phyloP scores from a whole-genome alignment of 257 asterid species.

The Solanum paucissectum region DNA sequence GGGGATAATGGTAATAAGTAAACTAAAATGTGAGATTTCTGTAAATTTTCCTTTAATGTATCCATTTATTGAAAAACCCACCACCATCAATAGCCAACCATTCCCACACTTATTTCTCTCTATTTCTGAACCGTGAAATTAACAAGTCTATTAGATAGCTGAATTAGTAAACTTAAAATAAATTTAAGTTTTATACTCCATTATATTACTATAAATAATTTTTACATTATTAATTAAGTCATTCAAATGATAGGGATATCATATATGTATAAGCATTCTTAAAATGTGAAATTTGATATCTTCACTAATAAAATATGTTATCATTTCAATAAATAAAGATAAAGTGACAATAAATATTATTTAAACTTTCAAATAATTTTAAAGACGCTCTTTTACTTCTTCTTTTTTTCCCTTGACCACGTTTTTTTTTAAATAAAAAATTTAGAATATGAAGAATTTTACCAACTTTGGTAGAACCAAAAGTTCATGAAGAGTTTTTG shows the following conservation, averaged over 20 bases:
- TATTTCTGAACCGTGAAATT: no score
- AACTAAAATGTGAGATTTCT: no score
- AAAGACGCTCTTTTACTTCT: not conserved
- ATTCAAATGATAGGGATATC: not conserved
- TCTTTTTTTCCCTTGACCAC: not conserved
- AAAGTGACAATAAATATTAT: not conserved
- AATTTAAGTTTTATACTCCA: not conserved
- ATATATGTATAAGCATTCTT: not conserved
- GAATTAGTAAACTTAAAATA: no score
- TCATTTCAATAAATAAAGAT: not conserved
- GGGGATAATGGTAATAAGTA: no score
- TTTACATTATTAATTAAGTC: not conserved
- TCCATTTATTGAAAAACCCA: not conserved
- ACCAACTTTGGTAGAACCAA: not conserved
- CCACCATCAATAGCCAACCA: not conserved
- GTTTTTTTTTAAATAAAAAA: not conserved
- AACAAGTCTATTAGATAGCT: not conserved
- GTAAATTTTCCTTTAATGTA: not conserved
- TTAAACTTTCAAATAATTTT: not conserved
- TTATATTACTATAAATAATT: not conserved
- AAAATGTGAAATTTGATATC: not conserved
- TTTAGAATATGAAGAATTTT: not conserved
- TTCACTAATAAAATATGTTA: not conserved
- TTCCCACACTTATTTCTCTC: not conserved
- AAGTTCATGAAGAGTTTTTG: not conserved